These are phyloP conservation scores for Mucor sp. DNA, from an alignment of 371 early-diverging fungal species.

Conservation along the genomic window DNA sequence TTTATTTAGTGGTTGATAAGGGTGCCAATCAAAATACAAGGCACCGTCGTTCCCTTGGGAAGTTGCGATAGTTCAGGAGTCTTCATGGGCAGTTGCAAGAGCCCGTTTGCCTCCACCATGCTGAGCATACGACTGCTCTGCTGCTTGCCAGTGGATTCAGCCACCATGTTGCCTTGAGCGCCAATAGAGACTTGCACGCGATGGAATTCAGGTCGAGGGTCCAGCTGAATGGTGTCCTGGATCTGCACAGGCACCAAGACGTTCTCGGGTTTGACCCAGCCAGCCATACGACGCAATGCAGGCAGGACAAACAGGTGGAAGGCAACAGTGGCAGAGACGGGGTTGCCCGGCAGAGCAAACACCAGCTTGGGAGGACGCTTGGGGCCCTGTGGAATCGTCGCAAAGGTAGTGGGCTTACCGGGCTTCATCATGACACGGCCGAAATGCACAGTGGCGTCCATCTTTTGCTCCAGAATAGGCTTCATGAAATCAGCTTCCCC, in stretches of 20 bases:
- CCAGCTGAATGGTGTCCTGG: constrained; percentile 61
- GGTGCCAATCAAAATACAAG: constrained; percentile 39
- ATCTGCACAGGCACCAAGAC: constrained; percentile 68
- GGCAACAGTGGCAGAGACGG: constrained; percentile 88
- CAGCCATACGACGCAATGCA: constrained; percentile 76
- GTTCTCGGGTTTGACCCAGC: constrained; percentile 47
- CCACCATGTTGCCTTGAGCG: constrained; percentile 41
- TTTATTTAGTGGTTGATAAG: constrained; percentile 12
- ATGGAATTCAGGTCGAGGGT: constrained; percentile 87
- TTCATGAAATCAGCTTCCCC: constrained; percentile 92
- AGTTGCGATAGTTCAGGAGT: constrained; percentile 29
- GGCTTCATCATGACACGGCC: constrained; percentile 94
- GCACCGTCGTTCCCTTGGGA: constrained; percentile 23
- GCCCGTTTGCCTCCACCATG: constrained; percentile 78
- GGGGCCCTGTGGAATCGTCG: constrained; percentile 60
- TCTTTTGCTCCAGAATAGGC: constrained; percentile 74
- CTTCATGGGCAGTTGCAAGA: constrained; percentile 65
- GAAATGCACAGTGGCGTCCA: constrained; percentile 81
- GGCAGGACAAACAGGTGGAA: constrained; percentile 91
- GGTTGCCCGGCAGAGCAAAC: constrained; percentile 94
- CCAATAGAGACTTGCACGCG: constrained; percentile 57
- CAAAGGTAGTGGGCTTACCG: constrained; percentile 94
- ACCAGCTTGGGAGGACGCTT: constrained; percentile 47
- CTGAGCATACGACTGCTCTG: constrained; percentile 82
- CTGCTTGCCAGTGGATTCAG: constrained; percentile 74